Evolutionary conservation across 2,329 filamentous ascomycete species (phyloP), one percentile per base, ranked within the genome.

Genomic region (Colletotrichum kahawae): DNA sequence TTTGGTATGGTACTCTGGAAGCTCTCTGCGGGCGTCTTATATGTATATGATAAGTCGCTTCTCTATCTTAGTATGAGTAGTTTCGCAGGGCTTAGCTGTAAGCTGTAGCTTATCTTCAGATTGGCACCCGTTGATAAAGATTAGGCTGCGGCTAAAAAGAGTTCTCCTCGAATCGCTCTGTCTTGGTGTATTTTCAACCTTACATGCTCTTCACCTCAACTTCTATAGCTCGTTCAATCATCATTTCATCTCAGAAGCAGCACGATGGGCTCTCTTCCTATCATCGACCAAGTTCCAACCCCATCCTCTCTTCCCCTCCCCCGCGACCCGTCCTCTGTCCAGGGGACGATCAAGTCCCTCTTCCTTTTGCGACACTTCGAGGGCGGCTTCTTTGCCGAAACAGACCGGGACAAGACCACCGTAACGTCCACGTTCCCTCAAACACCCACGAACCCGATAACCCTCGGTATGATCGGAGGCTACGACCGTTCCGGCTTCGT

Each of bases 351-450:
- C 77, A 51, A 74, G 13, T 67, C 83, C 24, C 86, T 93, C 64
- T 78, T 83, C 27, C 86, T 93, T 31, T 80, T 84, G 63, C 84
- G 87, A 10, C 91, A 94, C 82, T 87, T 91, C 57, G 92, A 93
- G 83, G 92, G 92, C 67, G 92, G 92, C 60, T 93, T 92, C 83
- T 94, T 90, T 79, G 83, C 82, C 77, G 90, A 93, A 81, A 94
- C 91, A 1, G 91, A 94, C 82, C 86, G 88, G 70, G 86, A 89
- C 76, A 78, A 84, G 3, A 83, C 84, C 16, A 85, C 85, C 3
- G 84, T 94, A 21, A 87, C 90, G 0, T 92, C 91, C 33, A 89
- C 90, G 1, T 92, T 91, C 78, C 84, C 84, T 3, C 77, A 78
- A 12, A 78, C 79, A 2, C 80, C 82, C n/a, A 83, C 84, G 24